Percentiles rank a stretch among this genome's conserved stretches.
These are phyloP conservation scores for Fusarium tricinctum DNA, from an alignment of 2,329 filamentous ascomycete genomes.

Conservation along the genomic window DNA sequence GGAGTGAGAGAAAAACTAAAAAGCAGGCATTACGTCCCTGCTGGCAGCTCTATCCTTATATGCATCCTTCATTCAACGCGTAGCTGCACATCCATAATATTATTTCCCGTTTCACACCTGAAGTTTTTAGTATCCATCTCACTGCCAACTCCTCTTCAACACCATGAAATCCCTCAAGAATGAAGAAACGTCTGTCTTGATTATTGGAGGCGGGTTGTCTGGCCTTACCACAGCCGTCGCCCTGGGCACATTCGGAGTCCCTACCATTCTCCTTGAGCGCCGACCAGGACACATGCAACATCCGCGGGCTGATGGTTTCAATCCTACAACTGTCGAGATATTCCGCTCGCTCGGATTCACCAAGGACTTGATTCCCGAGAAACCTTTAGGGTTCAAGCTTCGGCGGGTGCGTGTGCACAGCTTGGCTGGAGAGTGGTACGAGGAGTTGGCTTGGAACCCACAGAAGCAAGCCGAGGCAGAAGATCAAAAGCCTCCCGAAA, in stretches of 20 bases:
- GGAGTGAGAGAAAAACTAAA: no score
- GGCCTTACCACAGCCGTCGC: no score
- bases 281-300: background rate
- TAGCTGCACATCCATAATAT: no score
- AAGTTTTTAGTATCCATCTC: background rate
- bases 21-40: no score
- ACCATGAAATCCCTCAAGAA: background rate
- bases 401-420: background rate
- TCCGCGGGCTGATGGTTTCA: background rate
- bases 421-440: background rate
- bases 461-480: background rate
- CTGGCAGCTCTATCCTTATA: no score
- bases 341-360: background rate
- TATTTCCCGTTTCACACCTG: background rate
- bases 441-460: background rate
- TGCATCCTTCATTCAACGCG: no score
- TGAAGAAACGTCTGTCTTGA: no score
- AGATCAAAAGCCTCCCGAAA: background rate
- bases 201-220: no score
- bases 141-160: no score
- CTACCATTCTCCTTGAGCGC: background rate
- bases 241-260: no score
- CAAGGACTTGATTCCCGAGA: background rate
- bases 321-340: background rate
- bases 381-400: background rate